These are phyloP conservation scores for Kodamaea arcana DNA, from an alignment of 1,139 yeast genomes.

Conservation along the genomic window DNA sequence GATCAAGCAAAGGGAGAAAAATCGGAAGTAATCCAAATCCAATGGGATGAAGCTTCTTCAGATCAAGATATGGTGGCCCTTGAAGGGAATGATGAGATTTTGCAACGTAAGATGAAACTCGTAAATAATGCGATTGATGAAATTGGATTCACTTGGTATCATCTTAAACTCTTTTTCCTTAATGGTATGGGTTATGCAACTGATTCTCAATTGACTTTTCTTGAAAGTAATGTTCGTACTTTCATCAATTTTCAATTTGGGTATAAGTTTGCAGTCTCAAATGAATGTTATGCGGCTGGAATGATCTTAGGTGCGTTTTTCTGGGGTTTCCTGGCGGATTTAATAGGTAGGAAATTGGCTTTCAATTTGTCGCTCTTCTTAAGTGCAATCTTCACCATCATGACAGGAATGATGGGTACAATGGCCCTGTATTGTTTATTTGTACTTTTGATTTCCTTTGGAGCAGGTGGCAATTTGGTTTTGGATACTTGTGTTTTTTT, in stretches of 20 bases:
- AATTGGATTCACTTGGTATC: slow-evolving; percentile 49
- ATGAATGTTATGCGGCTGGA: slow-evolving; percentile 33
- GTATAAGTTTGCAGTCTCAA: slow-evolving; percentile 25
- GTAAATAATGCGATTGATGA: slow-evolving; percentile 47
- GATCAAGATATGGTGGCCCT: slow-evolving; percentile 16
- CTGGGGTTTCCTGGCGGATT: slow-evolving; percentile 19
- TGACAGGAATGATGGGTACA: slow-evolving; percentile 26
- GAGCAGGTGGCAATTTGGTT: slow-evolving; percentile 28
- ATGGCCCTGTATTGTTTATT: slow-evolving; percentile 25
- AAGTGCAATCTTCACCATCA: slow-evolving; percentile 19
- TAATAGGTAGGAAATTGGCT: slow-evolving; percentile 24
- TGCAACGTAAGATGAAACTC: slow-evolving; percentile 31
- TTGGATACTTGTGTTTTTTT: slow-evolving; percentile 26
- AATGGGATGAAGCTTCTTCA: not conserved
- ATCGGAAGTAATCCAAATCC: no score
- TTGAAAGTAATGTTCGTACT: slow-evolving; percentile 34
- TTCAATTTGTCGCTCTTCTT: slow-evolving; percentile 32
- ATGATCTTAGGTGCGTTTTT: slow-evolving; percentile 50
- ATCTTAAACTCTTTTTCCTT: slow-evolving; percentile 34
- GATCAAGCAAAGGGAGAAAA: no score
- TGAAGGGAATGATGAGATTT: slow-evolving; percentile 23
- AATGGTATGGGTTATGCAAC: slow-evolving; percentile 64
- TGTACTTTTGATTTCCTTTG: slow-evolving; percentile 18
- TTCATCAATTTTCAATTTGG: slow-evolving; percentile 41
- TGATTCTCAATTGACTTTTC: slow-evolving; percentile 51